A percentile compares a stretch with the other conserved stretches of the same genome.
Conservation (phyloP, 2,329 filamentous ascomycete genomes). For the Ascochyta fabae region DNA sequence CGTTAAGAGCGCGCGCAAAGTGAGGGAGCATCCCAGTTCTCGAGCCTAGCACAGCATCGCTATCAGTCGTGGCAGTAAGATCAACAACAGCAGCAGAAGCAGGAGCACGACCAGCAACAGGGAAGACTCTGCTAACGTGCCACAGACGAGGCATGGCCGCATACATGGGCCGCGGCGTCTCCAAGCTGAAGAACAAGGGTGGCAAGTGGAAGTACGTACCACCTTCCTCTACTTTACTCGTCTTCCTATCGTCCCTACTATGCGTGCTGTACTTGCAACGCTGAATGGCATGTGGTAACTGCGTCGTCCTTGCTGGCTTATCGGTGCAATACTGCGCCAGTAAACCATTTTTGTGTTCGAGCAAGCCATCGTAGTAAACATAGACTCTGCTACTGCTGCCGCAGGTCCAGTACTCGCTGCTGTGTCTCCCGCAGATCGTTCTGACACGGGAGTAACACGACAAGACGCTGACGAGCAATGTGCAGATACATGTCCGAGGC, state of each 20-base stretch:
- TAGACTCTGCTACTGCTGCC: neutral
- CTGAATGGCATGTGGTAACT: neutral
- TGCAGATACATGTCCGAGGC: slow-evolving; percentile 81
- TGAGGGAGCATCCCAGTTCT: slow-evolving; percentile 2
- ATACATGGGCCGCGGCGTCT: slow-evolving; percentile 81
- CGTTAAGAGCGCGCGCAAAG: slow-evolving; percentile 14
- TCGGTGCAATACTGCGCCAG: neutral
- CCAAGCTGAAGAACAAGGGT: slow-evolving; percentile 77
- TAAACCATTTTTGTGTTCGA: no score
- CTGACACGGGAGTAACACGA: neutral
- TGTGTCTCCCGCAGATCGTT: neutral
- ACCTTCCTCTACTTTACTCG: neutral
- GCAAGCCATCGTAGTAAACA: no score
- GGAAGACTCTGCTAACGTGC: slow-evolving; percentile 16
- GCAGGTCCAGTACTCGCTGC: neutral
- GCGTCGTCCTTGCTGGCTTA: neutral
- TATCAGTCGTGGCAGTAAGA: neutral
- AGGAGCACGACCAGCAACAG: neutral
- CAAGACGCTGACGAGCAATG: neutral
- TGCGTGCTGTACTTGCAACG: no score
- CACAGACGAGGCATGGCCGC: slow-evolving; percentile 81
- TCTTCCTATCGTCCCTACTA: neutral
- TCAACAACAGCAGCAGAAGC: neutral
- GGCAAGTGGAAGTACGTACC: slow-evolving; percentile 80
- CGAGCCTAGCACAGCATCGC: neutral